Evolutionary conservation across 108 stramenopile genomes (phyloP).

Genomic region (Fragilariopsis cylindrus): DNA sequence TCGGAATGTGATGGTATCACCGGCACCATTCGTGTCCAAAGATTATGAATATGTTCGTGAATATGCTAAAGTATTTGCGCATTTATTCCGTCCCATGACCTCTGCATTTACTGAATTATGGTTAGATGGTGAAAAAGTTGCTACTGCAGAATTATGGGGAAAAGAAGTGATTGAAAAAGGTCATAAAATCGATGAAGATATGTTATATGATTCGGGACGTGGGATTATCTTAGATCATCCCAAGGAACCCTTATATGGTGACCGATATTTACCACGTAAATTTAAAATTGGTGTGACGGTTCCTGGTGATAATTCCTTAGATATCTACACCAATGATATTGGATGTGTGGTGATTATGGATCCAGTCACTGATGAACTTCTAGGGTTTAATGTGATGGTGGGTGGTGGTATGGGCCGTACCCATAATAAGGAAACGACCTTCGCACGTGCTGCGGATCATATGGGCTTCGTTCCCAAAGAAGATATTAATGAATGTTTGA

Average conservation of each 20-base stretch:
- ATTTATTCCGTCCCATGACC: conserved; percentile 94
- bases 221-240: conserved; percentile 86
- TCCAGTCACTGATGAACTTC: conserved; percentile 60
- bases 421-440: conserved; percentile 96
- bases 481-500: conserved; percentile 89
- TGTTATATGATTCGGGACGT: conserved; percentile 80
- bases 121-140: conserved; percentile 96
- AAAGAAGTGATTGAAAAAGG: conserved; percentile 61
- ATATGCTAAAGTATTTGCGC: conserved; percentile 89
- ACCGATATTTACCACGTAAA: conserved; percentile 96
- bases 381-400: conserved; percentile 96
- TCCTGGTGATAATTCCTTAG: conserved; percentile 94
- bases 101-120: conserved; percentile 94
- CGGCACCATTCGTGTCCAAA: conserved; percentile 85
- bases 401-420: conserved; percentile 98
- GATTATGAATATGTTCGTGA: conserved; percentile 81
- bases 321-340: conserved; percentile 98
- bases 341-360: conserved; percentile 89
- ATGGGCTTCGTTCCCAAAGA: conserved; percentile 96
- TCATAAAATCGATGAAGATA: conserved; percentile 73
- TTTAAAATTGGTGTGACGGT: conserved; percentile 99
- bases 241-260: conserved; percentile 95
- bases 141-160: conserved; percentile 88
- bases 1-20: conserved; percentile 96
- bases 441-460: conserved; percentile 96